Conservation (phyloP, 2,329 filamentous ascomycete species). For the Boeremia lycopersici region DNA sequence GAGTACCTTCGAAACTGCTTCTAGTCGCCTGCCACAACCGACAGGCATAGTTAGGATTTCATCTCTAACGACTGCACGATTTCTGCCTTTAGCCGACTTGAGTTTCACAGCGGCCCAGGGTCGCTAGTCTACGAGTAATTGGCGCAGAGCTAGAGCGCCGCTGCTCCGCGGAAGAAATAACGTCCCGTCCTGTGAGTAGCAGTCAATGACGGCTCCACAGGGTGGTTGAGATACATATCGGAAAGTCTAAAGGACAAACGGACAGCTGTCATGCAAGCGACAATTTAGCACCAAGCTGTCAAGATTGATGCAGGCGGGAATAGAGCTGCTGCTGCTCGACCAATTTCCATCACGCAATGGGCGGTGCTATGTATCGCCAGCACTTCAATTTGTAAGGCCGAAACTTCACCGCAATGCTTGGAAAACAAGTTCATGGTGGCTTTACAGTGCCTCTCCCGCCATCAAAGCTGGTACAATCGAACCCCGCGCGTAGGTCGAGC, state of each 20-base stretch:
- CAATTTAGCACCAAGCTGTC: not conserved
- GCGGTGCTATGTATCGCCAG: not conserved
- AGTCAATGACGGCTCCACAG: constrained; percentile 11
- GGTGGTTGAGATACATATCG: not conserved
- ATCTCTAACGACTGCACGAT: not conserved
- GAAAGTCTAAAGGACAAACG: not conserved
- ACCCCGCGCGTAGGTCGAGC: not conserved
- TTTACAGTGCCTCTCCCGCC: not conserved
- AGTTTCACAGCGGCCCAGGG: not conserved
- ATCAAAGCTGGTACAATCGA: not conserved
- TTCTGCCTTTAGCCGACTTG: not conserved
- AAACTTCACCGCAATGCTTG: not conserved
- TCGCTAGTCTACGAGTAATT: constrained; percentile 5
- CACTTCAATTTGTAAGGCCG: no score
- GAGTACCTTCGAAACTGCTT: constrained; percentile 1
- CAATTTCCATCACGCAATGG: not conserved
- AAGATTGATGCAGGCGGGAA: not conserved
- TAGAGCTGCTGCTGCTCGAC: not conserved
- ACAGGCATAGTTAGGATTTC: not conserved
- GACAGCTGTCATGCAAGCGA: constrained; percentile 2
- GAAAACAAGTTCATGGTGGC: not conserved
- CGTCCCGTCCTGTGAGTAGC: not conserved
- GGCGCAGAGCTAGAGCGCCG: constrained; percentile 1
- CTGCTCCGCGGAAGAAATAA: constrained; percentile 1
- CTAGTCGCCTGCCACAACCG: constrained; percentile 3